Percentiles rank a stretch among this genome's conserved stretches.
Evolutionary conservation across 106 monocot species (phyloP).

Genomic region (Hemerocallis citrina): DNA sequence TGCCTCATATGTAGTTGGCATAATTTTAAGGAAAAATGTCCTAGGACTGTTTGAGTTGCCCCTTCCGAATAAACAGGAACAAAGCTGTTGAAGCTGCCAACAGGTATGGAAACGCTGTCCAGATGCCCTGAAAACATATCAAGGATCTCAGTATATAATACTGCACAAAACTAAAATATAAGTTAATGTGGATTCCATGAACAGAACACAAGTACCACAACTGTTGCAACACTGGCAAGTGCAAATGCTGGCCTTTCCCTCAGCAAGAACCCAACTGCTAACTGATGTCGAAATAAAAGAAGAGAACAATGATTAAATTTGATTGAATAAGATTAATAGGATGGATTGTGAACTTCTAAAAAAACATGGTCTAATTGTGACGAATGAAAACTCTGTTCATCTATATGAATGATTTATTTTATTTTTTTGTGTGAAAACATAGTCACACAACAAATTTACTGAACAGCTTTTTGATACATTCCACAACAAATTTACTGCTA

Average conservation of each 20-base stretch:
- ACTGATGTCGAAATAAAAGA: constrained; percentile 23
- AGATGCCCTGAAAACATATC: constrained; percentile 52
- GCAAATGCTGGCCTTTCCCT: constrained; percentile 72
- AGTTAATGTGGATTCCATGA: neutral
- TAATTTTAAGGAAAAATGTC: too few species aligned
- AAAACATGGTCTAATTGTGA: neutral
- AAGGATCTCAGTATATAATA: neutral
- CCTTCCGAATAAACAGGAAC: constrained; percentile 38
- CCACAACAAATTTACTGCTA: too few species aligned
- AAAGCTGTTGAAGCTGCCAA: constrained; percentile 63
- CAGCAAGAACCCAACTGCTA: constrained; percentile 61
- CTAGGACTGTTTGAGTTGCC: neutral
- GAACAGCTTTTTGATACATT: too few species aligned
- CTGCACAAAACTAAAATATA: neutral
- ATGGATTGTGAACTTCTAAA: neutral
- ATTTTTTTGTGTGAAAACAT: too few species aligned
- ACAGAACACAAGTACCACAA: constrained; percentile 40
- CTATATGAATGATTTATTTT: too few species aligned
- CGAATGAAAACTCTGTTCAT: too few species aligned
- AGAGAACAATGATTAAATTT: neutral
- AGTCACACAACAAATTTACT: too few species aligned
- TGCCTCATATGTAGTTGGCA: too few species aligned
- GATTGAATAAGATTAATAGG: neutral
- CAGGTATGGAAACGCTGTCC: constrained; percentile 70
- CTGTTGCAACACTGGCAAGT: constrained; percentile 76